A percentile compares a stretch with the other conserved stretches of the same genome.
phyloP scores from a whole-genome alignment of 345 rosid species.

The Citrus hindsii region DNA sequence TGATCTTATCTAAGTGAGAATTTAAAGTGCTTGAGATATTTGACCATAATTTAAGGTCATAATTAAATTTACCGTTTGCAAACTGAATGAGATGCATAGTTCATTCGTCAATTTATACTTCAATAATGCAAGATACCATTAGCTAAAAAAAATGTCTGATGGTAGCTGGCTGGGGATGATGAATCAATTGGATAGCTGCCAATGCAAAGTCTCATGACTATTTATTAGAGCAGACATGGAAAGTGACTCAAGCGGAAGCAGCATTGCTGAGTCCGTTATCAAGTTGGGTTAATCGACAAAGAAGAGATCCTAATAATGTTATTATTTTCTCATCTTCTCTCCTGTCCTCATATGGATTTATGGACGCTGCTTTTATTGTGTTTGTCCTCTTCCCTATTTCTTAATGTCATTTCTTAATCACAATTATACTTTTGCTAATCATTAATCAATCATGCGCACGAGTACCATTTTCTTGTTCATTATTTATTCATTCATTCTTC shows the following conservation, averaged over 20 bases:
- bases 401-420: background rate
- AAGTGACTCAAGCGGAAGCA: constrained; percentile 20
- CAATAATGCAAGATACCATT: background rate
- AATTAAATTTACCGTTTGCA: background rate
- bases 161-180: background rate
- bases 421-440: background rate
- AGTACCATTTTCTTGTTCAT: background rate
- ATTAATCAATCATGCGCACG: no score
- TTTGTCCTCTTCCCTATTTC: constrained; percentile 3
- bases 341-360: background rate
- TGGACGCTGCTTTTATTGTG: constrained; percentile 9
- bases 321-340: constrained; percentile 15
- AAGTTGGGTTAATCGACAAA: constrained; percentile 23
- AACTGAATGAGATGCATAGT: no score
- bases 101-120: no score
- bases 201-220: background rate
- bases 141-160: background rate
- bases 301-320: constrained; percentile 31
- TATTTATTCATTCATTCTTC: no score
- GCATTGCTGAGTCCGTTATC: constrained; percentile 11
- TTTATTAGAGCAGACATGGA: constrained; percentile 24
- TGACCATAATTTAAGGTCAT: background rate
- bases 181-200: background rate
- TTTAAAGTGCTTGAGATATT: no score
- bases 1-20: no score